Conservation (phyloP, 179 eudicot genomes). For the Carnegiea gigantea region DNA sequence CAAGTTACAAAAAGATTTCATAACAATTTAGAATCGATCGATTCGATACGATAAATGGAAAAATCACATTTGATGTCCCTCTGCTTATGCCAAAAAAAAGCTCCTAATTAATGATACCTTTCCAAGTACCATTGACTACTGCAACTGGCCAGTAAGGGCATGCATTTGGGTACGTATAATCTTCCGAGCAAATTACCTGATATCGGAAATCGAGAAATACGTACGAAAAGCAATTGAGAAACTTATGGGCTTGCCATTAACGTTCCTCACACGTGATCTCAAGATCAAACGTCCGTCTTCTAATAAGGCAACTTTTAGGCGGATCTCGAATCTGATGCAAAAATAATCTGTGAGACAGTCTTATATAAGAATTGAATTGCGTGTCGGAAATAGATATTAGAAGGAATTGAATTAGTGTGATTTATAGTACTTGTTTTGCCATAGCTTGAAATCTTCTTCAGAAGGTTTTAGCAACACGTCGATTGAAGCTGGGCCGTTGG, state of each 20-base stretch:
- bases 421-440: conserved; percentile 67
- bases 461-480: conserved; percentile 66
- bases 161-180: not conserved
- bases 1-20: not conserved
- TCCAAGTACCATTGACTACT: not conserved
- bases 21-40: not conserved
- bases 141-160: not conserved
- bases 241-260: conserved; percentile 72
- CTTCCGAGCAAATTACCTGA: conserved; percentile 53
- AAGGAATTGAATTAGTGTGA: too few species aligned
- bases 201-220: conserved; percentile 86
- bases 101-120: conserved; percentile 6
- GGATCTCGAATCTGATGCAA: conserved; percentile 68
- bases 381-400: too few species aligned
- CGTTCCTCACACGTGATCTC: conserved; percentile 73
- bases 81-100: not conserved
- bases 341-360: not conserved
- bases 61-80: not conserved
- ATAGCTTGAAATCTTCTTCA: conserved; percentile 63
- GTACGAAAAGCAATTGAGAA: conserved; percentile 84
- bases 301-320: conserved; percentile 57
- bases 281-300: conserved; percentile 61
- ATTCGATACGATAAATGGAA: not conserved
- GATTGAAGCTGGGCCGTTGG: conserved; percentile 36
- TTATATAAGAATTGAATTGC: not conserved